A percentile compares a stretch with the other conserved stretches of the same genome.
Conservation (phyloP, 2,329 filamentous ascomycete species). For the Cercospora nicotianae region DNA sequence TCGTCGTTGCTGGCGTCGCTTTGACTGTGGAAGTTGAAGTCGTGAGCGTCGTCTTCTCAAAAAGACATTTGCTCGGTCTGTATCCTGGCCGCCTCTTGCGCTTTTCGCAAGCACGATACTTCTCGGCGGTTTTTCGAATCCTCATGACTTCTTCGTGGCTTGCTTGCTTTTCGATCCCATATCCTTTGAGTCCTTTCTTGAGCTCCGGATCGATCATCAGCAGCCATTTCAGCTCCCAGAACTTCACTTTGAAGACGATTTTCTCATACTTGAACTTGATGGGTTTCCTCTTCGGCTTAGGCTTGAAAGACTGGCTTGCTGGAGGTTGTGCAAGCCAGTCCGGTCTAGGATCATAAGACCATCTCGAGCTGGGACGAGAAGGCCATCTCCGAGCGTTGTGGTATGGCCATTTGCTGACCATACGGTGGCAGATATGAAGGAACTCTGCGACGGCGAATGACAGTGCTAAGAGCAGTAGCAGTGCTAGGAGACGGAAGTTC, state of each 20-base stretch:
- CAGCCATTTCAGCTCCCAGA: neutral
- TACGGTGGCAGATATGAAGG: neutral
- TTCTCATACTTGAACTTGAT: neutral
- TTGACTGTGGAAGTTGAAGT: neutral
- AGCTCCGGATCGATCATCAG: neutral
- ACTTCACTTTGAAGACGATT: neutral
- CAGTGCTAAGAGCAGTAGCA: neutral
- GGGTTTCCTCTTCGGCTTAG: neutral
- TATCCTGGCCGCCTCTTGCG: neutral
- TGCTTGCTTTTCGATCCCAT: neutral
- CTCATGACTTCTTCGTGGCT: neutral
- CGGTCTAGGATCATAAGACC: neutral
- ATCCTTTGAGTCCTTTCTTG: neutral
- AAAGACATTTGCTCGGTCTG: neutral
- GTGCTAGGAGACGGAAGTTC: neutral
- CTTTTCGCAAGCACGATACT: neutral
- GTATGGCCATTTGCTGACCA: neutral
- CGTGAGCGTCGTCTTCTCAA: neutral
- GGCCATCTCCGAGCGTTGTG: too few relatives aligned
- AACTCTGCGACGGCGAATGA: neutral
- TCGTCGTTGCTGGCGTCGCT: neutral
- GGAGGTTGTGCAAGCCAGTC: neutral
- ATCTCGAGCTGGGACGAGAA: neutral
- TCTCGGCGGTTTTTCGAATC: neutral
- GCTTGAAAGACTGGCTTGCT: neutral